These are phyloP conservation scores for Anaeromyces robustus DNA, from an alignment of 192 early-diverging fungal genomes.

Conservation along the genomic window DNA sequence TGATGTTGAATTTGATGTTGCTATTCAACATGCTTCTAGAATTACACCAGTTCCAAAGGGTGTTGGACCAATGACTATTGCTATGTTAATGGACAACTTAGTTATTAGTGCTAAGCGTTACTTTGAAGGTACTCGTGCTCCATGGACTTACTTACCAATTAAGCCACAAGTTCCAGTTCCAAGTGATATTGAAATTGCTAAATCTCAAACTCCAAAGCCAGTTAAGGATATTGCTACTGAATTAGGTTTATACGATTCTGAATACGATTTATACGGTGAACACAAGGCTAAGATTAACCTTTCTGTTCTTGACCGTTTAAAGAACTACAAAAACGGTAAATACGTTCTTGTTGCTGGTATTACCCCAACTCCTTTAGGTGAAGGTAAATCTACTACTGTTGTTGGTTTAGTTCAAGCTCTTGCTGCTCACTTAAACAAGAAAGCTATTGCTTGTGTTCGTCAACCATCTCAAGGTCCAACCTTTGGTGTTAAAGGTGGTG, in stretches of 20 bases:
- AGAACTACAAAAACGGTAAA: constrained; percentile 59
- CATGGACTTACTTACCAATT: constrained; percentile 40
- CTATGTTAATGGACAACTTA: constrained; percentile 90
- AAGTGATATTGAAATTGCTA: constrained; percentile 88
- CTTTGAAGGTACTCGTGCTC: constrained; percentile 14
- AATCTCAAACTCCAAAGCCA: constrained; percentile 71
- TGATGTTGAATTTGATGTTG: constrained; percentile 74
- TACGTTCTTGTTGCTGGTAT: constrained; percentile 96
- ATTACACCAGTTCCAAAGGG: constrained; percentile 91
- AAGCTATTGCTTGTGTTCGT: constrained; percentile 87
- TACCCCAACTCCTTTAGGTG: constrained; percentile 94
- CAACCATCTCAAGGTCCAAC: constrained; percentile 99
- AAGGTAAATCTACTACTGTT: constrained; percentile 96
- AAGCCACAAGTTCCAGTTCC: constrained; percentile 67
- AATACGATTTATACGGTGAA: constrained; percentile 77
- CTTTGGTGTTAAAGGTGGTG: constrained; percentile 98
- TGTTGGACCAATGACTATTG: constrained; percentile 99
- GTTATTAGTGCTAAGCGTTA: constrained; percentile 58
- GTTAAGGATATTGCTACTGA: constrained; percentile 66
- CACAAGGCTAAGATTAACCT: constrained; percentile 82
- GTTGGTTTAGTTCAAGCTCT: constrained; percentile 89
- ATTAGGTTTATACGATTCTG: constrained; percentile 56
- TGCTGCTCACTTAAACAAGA: constrained; percentile 78
- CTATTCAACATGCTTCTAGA: constrained; percentile 48
- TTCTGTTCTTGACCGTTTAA: constrained; percentile 67